These are phyloP conservation scores for Scopulariopsis brevicaulis DNA, from an alignment of 2,329 filamentous ascomycete species.

Conservation along the genomic window DNA sequence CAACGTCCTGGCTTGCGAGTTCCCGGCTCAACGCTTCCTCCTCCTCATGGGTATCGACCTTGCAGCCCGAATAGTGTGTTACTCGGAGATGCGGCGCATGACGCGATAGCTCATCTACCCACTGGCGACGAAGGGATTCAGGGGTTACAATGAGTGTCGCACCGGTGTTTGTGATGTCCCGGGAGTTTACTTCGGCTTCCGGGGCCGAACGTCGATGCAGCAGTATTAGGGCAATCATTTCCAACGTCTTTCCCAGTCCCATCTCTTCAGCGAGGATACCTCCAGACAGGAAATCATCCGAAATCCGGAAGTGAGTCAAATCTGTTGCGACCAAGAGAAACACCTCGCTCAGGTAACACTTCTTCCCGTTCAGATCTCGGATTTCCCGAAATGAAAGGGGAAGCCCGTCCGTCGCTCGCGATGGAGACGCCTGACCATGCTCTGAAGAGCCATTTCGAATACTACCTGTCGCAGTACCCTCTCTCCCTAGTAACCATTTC, in stretches of 20 bases:
- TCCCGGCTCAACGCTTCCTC: slow-evolving; percentile 27
- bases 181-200: neutral
- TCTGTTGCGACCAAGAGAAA: slow-evolving; percentile 48
- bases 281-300: slow-evolving; percentile 32
- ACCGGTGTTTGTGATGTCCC: slow-evolving; percentile 23
- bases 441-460: slow-evolving; percentile 10
- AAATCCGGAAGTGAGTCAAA: slow-evolving; percentile 26
- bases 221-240: slow-evolving; percentile 60
- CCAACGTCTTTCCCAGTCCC: slow-evolving; percentile 73
- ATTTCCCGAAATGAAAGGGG: slow-evolving; percentile 17
- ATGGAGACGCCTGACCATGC: neutral
- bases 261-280: slow-evolving; percentile 73
- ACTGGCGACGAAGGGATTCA: slow-evolving; percentile 44
- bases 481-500: slow-evolving; percentile 57
- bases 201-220: slow-evolving; percentile 32
- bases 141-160: slow-evolving; percentile 54
- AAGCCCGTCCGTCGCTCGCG: slow-evolving; percentile 4
- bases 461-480: slow-evolving; percentile 42
- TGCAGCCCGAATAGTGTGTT: slow-evolving; percentile 43
- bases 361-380: slow-evolving; percentile 18
- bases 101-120: slow-evolving; percentile 45
- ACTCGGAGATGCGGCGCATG: slow-evolving; percentile 48
- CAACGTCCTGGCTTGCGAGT: slow-evolving; percentile 42
- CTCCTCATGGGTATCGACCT: slow-evolving; percentile 19
- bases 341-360: slow-evolving; percentile 49